These are phyloP conservation scores for Gardenia jasminoides DNA, from an alignment of 257 asterid genomes.

Conservation along the genomic window DNA sequence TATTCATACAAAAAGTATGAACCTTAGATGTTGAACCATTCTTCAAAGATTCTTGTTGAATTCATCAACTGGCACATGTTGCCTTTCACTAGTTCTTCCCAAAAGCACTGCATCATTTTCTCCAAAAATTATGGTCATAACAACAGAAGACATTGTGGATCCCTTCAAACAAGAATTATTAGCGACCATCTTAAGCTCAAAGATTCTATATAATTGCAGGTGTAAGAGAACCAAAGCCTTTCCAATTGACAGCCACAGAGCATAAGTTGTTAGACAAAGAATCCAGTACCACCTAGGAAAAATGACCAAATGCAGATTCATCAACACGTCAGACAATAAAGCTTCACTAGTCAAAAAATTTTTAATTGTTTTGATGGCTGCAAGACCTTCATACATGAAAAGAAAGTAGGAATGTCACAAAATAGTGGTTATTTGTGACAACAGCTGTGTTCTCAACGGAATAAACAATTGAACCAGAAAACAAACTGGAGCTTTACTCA, in stretches of 20 bases:
- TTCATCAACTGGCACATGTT: slow-evolving; percentile 83
- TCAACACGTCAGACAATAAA: not conserved
- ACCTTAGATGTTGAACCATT: slow-evolving; percentile 77
- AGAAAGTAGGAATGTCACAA: no score
- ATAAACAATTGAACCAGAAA: not conserved
- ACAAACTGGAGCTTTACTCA: not conserved
- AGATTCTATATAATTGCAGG: not conserved
- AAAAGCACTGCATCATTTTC: slow-evolving; percentile 87
- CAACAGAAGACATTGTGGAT: slow-evolving; percentile 53
- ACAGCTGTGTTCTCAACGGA: not conserved
- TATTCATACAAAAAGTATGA: slow-evolving; percentile 13
- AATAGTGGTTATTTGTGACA: not conserved
- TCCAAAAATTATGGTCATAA: slow-evolving; percentile 78
- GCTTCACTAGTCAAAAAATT: not conserved
- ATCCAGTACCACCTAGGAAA: no score
- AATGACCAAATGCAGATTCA: not conserved
- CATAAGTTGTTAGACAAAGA: not conserved
- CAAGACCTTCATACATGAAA: not conserved
- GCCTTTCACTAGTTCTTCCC: slow-evolving; percentile 71
- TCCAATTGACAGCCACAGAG: not conserved
- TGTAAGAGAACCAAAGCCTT: not conserved
- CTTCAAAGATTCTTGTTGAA: slow-evolving; percentile 70
- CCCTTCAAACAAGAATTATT: slow-evolving; percentile 36
- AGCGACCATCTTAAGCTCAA: not conserved
- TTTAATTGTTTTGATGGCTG: not conserved